Evolutionary conservation across 2,329 filamentous ascomycete genomes (phyloP).

Genomic region (Monosporascus sp.): DNA sequence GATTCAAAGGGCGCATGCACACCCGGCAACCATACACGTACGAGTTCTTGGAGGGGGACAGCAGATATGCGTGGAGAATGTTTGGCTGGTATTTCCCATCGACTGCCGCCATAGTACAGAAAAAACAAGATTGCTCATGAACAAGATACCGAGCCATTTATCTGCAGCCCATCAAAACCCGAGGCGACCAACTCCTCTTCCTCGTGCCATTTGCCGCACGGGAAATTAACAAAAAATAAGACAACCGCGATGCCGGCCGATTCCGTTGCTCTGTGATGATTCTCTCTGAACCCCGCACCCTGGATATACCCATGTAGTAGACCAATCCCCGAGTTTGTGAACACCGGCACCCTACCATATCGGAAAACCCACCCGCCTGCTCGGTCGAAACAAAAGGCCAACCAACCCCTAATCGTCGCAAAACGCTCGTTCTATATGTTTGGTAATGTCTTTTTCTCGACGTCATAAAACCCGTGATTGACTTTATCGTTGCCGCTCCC

Average conservation of each 20-base stretch:
- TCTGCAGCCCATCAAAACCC: conserved; percentile 26
- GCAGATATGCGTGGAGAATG: conserved; percentile 16
- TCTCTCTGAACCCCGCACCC: conserved; percentile 20
- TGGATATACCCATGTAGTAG: conserved; percentile 22
- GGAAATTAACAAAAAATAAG: conserved; percentile 20
- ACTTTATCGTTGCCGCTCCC: conserved; percentile 40
- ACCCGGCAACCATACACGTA: neutral
- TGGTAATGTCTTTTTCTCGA: conserved; percentile 42
- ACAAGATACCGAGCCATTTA: conserved; percentile 26
- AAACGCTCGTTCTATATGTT: conserved; percentile 47
- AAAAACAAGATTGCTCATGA: conserved; percentile 14
- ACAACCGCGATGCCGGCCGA: conserved; percentile 23
- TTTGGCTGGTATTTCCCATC: conserved; percentile 6
- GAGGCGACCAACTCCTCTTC: conserved; percentile 31
- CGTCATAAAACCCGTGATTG: conserved; percentile 45
- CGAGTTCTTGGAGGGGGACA: neutral
- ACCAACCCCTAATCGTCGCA: conserved; percentile 31
- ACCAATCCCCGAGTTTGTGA: conserved; percentile 14
- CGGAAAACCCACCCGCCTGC: conserved; percentile 23
- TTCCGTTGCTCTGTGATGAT: conserved; percentile 25
- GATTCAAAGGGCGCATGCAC: neutral
- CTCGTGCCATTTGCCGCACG: conserved; percentile 21
- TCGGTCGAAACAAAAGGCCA: conserved; percentile 33
- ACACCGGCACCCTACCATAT: conserved; percentile 17
- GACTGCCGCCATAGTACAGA: conserved; percentile 16